phyloP scores from a whole-genome alignment of 495 filamentous ascomycete species.

The Aspergillus affinis region DNA sequence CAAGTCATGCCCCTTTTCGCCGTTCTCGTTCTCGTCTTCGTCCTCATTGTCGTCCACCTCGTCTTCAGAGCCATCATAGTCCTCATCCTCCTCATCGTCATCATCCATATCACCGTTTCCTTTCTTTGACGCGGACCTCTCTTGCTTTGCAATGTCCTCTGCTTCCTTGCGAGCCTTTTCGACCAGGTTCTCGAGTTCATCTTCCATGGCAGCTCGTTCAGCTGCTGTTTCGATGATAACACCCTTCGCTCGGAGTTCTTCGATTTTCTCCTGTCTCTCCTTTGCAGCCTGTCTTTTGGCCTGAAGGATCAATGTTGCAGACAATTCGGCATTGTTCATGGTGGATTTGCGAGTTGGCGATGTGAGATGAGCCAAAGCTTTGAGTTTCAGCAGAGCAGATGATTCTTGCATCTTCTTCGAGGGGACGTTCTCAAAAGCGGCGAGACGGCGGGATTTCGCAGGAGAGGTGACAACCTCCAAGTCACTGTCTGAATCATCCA shows the following conservation, averaged over 20 bases:
- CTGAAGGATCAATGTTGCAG: constrained; percentile 62
- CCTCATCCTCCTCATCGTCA: constrained; percentile 37
- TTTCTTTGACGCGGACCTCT: constrained; percentile 68
- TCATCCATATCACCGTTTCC: constrained; percentile 61
- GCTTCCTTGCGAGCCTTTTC: constrained; percentile 80
- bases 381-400: constrained; percentile 63
- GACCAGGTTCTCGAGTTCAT: constrained; percentile 82
- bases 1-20: constrained; percentile 42
- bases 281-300: constrained; percentile 77
- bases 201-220: constrained; percentile 75
- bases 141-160: constrained; percentile 71
- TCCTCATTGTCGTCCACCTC: constrained; percentile 56
- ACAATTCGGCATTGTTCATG: constrained; percentile 69
- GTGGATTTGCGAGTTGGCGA: constrained; percentile 56
- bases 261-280: constrained; percentile 76
- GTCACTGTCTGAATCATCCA: constrained; percentile 65
- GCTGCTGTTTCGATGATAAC: constrained; percentile 82
- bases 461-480: constrained; percentile 58
- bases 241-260: constrained; percentile 73
- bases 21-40: constrained; percentile 24
- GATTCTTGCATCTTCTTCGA: constrained; percentile 57
- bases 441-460: constrained; percentile 41
- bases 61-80: constrained; percentile 44
- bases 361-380: constrained; percentile 72
- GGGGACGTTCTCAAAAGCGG: constrained; percentile 70